Base-by-base conservation (phyloP, 495 filamentous ascomycete genomes). In the Talaromyces ruber region DNA sequence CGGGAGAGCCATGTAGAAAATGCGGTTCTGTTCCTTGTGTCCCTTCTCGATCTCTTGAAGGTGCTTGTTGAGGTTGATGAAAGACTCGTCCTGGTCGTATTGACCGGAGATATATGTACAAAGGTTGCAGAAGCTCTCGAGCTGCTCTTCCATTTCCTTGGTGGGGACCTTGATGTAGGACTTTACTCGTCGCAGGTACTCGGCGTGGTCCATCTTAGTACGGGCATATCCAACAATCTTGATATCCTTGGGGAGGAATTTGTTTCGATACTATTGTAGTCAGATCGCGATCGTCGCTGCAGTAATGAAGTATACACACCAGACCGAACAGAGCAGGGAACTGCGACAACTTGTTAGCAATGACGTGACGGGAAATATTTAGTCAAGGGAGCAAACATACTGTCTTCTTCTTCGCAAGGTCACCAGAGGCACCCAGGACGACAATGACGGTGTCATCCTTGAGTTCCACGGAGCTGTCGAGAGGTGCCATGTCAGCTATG, bases 341-440 rank as follows among this genome's bases (percentile, higher is more conserved):
- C 92, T 97, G 67, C 60, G 2, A 25, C 12, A 51, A 32, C 21
- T 26, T 21, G 66, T 76, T 64, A 79, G 74, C 59, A 64, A 26
- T 63, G 64, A 37, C 65, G 80, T 29, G 66, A 18, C 32, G 51
- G 52, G 56, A 52, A 32, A 28, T n/a, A n/a, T 39, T 58, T 54
- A 63, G 56, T 51, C n/a, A 7, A 25, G 6, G 51, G 8, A 6
- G 12, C 61, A 50, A 32, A 80, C 90, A 68, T 76, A 96, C 93
- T 21, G 94, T 98, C 85, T 98, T 98, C 87, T 98, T 98, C 83
- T 98, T 98, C 30, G 95, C 94, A 51, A 99, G 82, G 82, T 99
- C 94, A 61, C 94, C 94, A 18, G 95, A 98, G 60, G 94, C 94
- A 69, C 94, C 94, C 63, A 99, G 87, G 68, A 99, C 94, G 64